A percentile compares a stretch with the other conserved stretches of the same genome.
Evolutionary conservation across 768 basidiomycete species (phyloP).

Genomic region (Fomitopsis pulvina): DNA sequence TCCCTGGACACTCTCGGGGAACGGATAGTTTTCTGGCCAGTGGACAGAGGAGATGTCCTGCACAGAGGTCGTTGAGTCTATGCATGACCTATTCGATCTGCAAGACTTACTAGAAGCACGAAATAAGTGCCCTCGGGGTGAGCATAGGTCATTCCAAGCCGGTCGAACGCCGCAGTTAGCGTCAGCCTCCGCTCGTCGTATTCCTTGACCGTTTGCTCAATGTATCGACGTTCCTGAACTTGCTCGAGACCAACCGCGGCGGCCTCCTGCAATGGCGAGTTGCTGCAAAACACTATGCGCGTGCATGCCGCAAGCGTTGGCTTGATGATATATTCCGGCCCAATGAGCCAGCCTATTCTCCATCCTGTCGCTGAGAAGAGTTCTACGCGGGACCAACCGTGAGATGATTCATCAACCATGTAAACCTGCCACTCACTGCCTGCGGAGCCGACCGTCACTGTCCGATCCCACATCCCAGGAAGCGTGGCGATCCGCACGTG

Average conservation of each 20-base stretch:
- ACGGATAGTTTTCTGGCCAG: constrained; percentile 81
- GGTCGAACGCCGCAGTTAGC: constrained; percentile 76
- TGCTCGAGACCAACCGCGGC: constrained; percentile 85
- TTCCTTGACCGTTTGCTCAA: constrained; percentile 66
- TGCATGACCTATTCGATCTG: not conserved
- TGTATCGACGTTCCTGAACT: constrained; percentile 65
- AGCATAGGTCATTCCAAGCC: constrained; percentile 78
- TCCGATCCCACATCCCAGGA: constrained; percentile 99
- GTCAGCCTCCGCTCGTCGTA: constrained; percentile 76
- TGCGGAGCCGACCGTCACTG: constrained; percentile 92
- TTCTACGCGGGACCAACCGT: constrained; percentile 41
- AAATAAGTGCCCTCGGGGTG: constrained; percentile 91
- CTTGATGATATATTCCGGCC: constrained; percentile 70
- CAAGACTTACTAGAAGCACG: constrained; percentile 62
- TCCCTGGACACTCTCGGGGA: constrained; percentile 68
- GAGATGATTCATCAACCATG: constrained; percentile 3
- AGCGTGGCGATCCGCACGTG: constrained; percentile 90
- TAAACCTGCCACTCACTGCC: constrained; percentile 57
- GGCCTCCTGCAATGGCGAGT: constrained; percentile 94
- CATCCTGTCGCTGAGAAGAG: constrained; percentile 96
- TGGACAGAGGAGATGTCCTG: constrained; percentile 73
- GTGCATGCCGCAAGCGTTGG: constrained; percentile 89
- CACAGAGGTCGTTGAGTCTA: not conserved
- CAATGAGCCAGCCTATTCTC: constrained; percentile 97
- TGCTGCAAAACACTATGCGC: constrained; percentile 92